Evolutionary conservation across 768 basidiomycete species (phyloP).

Genomic region (Trametes punicea): DNA sequence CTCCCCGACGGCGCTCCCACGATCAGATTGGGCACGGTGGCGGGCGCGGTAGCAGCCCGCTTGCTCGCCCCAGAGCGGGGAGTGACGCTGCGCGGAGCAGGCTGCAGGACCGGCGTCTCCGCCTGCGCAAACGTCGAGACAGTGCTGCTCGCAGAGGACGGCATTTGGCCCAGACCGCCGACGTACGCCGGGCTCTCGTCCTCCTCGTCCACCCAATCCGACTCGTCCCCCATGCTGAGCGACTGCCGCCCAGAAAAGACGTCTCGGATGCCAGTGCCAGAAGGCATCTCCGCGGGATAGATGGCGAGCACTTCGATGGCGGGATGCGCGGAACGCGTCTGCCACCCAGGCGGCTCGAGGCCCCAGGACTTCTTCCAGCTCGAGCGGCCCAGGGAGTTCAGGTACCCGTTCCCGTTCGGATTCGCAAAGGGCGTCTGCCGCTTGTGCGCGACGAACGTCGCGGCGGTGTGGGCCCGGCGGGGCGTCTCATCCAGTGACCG

Average conservation of each 20-base stretch:
- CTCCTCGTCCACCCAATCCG: constrained; percentile 88
- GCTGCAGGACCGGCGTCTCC: constrained; percentile 19
- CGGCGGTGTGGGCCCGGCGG: constrained; percentile 37
- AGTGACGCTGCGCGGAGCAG: constrained; percentile 8
- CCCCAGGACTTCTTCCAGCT: constrained; percentile 94
- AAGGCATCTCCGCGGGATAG: constrained; percentile 43
- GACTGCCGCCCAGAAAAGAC: constrained; percentile 75
- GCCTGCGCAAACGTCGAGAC: constrained; percentile 15
- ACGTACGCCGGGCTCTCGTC: constrained; percentile 70
- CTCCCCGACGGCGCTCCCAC: constrained; percentile 3
- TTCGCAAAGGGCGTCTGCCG: constrained; percentile 69
- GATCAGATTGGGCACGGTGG: constrained; percentile 8
- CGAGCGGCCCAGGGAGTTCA: constrained; percentile 52
- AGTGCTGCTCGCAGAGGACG: constrained; percentile 22
- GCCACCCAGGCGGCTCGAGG: constrained; percentile 83
- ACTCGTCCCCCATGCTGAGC: constrained; percentile 65
- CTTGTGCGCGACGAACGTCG: constrained; percentile 82
- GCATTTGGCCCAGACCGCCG: constrained; percentile 73
- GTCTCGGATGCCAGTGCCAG: constrained; percentile 56
- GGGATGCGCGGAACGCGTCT: constrained; percentile 60
- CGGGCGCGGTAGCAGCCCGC: constrained; percentile 15
- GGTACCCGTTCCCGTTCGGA: constrained; percentile 39
- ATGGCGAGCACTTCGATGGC: constrained; percentile 72
- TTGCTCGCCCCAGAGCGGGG: constrained; percentile 13
- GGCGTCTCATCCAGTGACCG: constrained; percentile 48